Conservation (phyloP, 2,329 filamentous ascomycete species). For the Cladosporium velox region DNA sequence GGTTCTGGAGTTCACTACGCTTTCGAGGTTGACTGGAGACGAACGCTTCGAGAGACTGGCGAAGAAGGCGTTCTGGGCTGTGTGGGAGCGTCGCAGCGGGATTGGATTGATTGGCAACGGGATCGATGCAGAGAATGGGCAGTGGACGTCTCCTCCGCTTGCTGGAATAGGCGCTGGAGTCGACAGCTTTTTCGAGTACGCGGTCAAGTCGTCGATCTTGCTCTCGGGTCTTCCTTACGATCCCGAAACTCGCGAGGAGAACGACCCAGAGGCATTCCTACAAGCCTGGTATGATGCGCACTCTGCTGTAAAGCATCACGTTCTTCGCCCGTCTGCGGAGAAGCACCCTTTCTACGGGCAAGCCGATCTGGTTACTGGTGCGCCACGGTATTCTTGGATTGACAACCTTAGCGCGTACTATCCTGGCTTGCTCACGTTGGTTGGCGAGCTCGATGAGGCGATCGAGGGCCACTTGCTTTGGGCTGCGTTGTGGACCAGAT, state of each 20-base stretch:
- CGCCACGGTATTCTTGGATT: slow-evolving; percentile 88
- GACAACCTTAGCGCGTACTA: slow-evolving; percentile 96
- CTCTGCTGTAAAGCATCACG: slow-evolving; percentile 81
- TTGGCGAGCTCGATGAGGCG: slow-evolving; percentile 88
- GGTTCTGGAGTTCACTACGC: slow-evolving; percentile 86
- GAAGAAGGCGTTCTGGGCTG: slow-evolving; percentile 93
- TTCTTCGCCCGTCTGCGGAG: slow-evolving; percentile 72
- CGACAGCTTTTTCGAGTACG: slow-evolving; percentile 98
- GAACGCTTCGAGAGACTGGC: slow-evolving; percentile 83
- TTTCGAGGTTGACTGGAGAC: slow-evolving; percentile 86
- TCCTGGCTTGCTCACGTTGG: slow-evolving; percentile 80
- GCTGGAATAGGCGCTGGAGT: slow-evolving; percentile 96
- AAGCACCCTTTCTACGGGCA: slow-evolving; percentile 94
- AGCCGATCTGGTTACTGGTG: slow-evolving; percentile 83
- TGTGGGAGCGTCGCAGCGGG: slow-evolving; percentile 85
- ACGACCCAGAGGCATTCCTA: slow-evolving; percentile 75
- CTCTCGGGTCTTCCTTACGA: slow-evolving; percentile 67
- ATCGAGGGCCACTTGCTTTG: slow-evolving; percentile 87
- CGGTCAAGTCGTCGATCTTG: slow-evolving; percentile 88
- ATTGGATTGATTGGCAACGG: slow-evolving; percentile 88
- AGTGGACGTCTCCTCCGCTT: slow-evolving; percentile 78
- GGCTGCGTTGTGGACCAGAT: slow-evolving; percentile 91
- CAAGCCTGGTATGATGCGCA: slow-evolving; percentile 83
- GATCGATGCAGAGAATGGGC: slow-evolving; percentile 85
- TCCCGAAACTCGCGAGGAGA: slow-evolving; percentile 57